Conservation (phyloP, 2,329 filamentous ascomycete species). For the Pseudogymnoascus pannorum region DNA sequence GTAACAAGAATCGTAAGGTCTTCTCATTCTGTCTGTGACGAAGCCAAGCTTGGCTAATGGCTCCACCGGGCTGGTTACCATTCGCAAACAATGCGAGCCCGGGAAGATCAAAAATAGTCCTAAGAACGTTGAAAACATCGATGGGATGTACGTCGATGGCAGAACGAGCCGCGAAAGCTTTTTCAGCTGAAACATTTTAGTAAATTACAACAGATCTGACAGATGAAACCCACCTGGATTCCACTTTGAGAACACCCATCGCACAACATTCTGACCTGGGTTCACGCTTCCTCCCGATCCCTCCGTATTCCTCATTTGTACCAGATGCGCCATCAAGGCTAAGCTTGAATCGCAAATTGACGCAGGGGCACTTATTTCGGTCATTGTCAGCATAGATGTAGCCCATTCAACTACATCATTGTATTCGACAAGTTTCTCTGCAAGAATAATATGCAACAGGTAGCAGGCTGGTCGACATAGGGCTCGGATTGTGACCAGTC, state of each 20-base stretch:
- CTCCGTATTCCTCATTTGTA: constrained; percentile 58
- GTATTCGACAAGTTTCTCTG: constrained; percentile 58
- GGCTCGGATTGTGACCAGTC: constrained; percentile 60
- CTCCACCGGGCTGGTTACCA: constrained; percentile 19
- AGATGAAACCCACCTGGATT: constrained; percentile 55
- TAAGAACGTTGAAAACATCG: constrained; percentile 62
- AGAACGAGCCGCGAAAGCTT: constrained; percentile 57
- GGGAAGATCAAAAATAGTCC: constrained; percentile 54
- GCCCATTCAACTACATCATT: constrained; percentile 60
- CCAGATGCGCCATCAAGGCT: constrained; percentile 61
- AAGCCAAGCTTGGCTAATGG: constrained; percentile 28
- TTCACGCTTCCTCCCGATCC: constrained; percentile 61
- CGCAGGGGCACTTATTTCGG: constrained; percentile 75
- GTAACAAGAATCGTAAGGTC: constrained; percentile 48
- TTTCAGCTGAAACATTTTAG: constrained; percentile 47
- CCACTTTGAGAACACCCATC: constrained; percentile 81
- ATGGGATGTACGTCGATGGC: constrained; percentile 55
- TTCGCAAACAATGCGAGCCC: constrained; percentile 14
- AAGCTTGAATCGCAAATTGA: constrained; percentile 73
- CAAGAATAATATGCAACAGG: constrained; percentile 62
- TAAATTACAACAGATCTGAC: constrained; percentile 9
- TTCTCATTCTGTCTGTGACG: constrained; percentile 31
- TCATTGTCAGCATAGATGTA: constrained; percentile 64
- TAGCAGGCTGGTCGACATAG: constrained; percentile 73
- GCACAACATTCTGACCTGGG: constrained; percentile 64